Conservation (phyloP, 164 flowering plant species). For the Sedum album region DNA sequence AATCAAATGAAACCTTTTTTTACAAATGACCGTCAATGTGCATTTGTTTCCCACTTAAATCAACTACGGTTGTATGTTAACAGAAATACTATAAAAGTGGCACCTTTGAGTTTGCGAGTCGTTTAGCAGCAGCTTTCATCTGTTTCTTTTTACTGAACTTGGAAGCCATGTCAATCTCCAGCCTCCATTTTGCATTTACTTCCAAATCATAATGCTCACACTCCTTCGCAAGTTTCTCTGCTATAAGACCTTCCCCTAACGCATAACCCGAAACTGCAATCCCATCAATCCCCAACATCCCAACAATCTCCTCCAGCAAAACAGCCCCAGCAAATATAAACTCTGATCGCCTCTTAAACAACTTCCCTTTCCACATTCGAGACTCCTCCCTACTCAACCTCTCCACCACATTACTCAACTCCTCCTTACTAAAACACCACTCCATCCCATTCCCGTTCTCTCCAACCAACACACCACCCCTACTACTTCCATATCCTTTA, state of each 20-base stretch:
- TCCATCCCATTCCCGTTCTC: conserved; percentile 21
- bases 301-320: too few relatives aligned
- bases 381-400: too few relatives aligned
- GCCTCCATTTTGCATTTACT: conserved; percentile 52
- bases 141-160: too few relatives aligned
- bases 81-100: too few relatives aligned
- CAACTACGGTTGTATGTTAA: too few relatives aligned
- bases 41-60: background rate
- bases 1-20: too few relatives aligned
- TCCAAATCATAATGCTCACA: conserved; percentile 30
- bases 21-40: background rate
- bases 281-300: too few relatives aligned
- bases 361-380: conserved; percentile 24
- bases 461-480: conserved; percentile 11
- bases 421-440: conserved; percentile 51
- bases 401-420: conserved; percentile 36
- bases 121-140: background rate
- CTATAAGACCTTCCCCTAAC: conserved; percentile 60
- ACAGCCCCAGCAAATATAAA: conserved; percentile 67
- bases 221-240: conserved; percentile 36
- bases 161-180: conserved; percentile 43
- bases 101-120: too few relatives aligned
- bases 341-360: conserved; percentile 52
- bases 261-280: conserved; percentile 74
- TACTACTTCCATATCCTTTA: conserved; percentile 16